A percentile compares a stretch with the other conserved stretches of the same genome.
Conservation (phyloP, 2,329 filamentous ascomycete genomes). For the Byssochlamys sp. region DNA sequence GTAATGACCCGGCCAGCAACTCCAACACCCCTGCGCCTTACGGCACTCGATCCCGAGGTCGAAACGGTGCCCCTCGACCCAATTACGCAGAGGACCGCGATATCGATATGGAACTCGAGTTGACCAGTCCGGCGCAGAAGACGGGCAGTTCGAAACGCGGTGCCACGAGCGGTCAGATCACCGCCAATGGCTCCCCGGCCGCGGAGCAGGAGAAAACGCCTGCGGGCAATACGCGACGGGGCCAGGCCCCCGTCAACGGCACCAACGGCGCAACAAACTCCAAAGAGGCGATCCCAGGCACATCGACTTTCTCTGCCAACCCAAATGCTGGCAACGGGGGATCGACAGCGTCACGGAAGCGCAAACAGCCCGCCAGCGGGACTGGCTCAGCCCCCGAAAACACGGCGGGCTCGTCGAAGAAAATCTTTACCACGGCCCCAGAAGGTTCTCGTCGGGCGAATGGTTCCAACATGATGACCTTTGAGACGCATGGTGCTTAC, state of each 20-base stretch:
- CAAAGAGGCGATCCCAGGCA: slow-evolving; percentile 47
- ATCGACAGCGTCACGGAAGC: slow-evolving; percentile 60
- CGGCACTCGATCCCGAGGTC: slow-evolving; percentile 87
- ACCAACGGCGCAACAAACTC: slow-evolving; percentile 14
- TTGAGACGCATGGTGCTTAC: slow-evolving; percentile 60
- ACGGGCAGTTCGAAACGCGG: slow-evolving; percentile 20
- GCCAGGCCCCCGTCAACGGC: slow-evolving; percentile 26
- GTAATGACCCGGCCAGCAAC: slow-evolving; percentile 27
- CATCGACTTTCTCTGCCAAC: slow-evolving; percentile 49
- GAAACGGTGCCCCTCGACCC: slow-evolving; percentile 65
- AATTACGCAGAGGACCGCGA: slow-evolving; percentile 96
- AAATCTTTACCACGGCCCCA: slow-evolving; percentile 28
- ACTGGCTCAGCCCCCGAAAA: slow-evolving; percentile 24
- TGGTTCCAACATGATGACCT: slow-evolving; percentile 81
- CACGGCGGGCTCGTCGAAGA: slow-evolving; percentile 22
- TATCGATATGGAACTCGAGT: slow-evolving; percentile 80
- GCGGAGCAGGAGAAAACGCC: slow-evolving; percentile 29
- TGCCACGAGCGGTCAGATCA: slow-evolving; percentile 15
- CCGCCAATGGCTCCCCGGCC: slow-evolving; percentile 23
- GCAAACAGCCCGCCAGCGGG: slow-evolving; percentile 57
- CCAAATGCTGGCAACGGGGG: slow-evolving; percentile 33
- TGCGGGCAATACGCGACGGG: slow-evolving; percentile 33
- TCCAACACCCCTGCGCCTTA: slow-evolving; percentile 59
- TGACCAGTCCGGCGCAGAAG: slow-evolving; percentile 21
- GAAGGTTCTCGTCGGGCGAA: slow-evolving; percentile 20